These are phyloP conservation scores for Dendrocalamus sinicus DNA, from an alignment of 176 grass and related monocot species.

Conservation along the genomic window DNA sequence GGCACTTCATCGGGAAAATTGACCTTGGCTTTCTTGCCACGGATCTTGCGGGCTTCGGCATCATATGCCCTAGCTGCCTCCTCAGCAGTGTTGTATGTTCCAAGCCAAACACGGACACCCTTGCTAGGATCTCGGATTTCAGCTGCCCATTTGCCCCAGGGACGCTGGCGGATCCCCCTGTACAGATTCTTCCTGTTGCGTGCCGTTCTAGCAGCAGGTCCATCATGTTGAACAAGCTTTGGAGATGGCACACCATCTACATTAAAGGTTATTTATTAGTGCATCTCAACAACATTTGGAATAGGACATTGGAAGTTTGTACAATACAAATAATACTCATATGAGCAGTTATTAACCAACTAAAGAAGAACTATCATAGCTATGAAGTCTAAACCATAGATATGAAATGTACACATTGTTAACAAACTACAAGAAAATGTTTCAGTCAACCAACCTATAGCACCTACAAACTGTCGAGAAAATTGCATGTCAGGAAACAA, in stretches of 20 bases:
- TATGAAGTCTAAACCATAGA: neutral
- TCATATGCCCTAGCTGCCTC: constrained; percentile 84
- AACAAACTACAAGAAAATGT: neutral
- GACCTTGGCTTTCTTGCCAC: constrained; percentile 82
- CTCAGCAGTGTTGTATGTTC: constrained; percentile 83
- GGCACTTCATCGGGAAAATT: constrained; percentile 69
- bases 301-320: neutral
- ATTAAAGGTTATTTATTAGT: constrained; percentile 19
- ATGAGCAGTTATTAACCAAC: neutral
- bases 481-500: neutral
- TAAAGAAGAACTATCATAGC: constrained; percentile 4
- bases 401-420: neutral
- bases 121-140: constrained; percentile 83
- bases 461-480: neutral
- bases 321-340: neutral
- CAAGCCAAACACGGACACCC: constrained; percentile 88
- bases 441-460: constrained; percentile 1
- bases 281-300: neutral
- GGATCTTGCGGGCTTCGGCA: constrained; percentile 73
- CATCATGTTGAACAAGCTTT: constrained; percentile 49
- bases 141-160: constrained; percentile 88
- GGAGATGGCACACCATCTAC: constrained; percentile 43
- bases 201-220: constrained; percentile 20
- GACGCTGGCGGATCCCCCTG: constrained; percentile 73
- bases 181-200: constrained; percentile 70